Conservation (phyloP, 345 rosid genomes). For the Luvunga scandens region DNA sequence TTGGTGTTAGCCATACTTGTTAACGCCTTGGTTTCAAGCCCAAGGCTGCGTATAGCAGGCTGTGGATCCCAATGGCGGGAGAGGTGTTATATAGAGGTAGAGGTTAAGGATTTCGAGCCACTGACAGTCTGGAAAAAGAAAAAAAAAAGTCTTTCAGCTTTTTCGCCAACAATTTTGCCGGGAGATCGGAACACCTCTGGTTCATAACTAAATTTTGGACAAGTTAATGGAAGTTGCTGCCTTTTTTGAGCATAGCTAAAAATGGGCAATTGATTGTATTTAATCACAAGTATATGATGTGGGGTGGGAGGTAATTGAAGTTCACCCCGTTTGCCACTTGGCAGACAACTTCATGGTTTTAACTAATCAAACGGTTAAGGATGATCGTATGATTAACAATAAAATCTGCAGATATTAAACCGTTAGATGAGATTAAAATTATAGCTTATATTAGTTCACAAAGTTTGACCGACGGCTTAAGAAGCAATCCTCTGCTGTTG, state of each 20-base stretch:
- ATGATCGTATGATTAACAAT: not conserved
- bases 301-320: not conserved
- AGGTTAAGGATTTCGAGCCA: constrained; percentile 13
- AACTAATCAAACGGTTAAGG: not conserved
- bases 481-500: not conserved
- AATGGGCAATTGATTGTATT: no score
- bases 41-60: constrained; percentile 69
- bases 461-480: no score
- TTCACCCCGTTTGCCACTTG: not conserved
- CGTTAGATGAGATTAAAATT: no score
- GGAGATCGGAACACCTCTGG: no score
- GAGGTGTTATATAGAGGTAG: constrained; percentile 23
- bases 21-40: constrained; percentile 54
- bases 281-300: not conserved
- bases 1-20: constrained; percentile 25
- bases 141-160: not conserved
- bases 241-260: no score
- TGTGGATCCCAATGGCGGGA: constrained; percentile 2
- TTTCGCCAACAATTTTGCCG: not conserved
- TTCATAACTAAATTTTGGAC: no score
- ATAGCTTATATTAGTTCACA: not conserved
- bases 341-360: not conserved
- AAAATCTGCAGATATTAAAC: not conserved
- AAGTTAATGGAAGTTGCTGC: no score
- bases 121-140: constrained; percentile 2